Evolutionary conservation across 2,329 filamentous ascomycete genomes (phyloP).

Genomic region (Chrysosporium queenslandicum): DNA sequence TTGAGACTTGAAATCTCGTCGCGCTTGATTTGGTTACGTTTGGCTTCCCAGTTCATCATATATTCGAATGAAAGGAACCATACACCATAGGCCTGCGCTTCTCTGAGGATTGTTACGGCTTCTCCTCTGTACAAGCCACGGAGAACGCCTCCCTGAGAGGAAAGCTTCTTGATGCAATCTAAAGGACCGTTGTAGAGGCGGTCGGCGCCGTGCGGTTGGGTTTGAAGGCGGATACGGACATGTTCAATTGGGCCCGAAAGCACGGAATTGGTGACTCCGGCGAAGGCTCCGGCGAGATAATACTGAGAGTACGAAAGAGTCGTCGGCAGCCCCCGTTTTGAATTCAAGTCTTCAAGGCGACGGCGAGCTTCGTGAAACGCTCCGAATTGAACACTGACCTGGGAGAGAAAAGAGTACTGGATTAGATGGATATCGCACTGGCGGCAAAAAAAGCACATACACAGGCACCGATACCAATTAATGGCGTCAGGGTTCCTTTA

Average conservation of each 20-base stretch:
- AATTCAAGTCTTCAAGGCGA: constrained; percentile 68
- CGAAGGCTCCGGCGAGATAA: constrained; percentile 82
- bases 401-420: constrained; percentile 7
- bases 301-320: constrained; percentile 73
- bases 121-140: constrained; percentile 77
- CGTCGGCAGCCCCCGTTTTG: constrained; percentile 31
- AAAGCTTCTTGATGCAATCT: constrained; percentile 83
- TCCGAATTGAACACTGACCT: constrained; percentile 88
- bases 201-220: constrained; percentile 76
- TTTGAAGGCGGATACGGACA: constrained; percentile 89
- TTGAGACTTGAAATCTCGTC: constrained; percentile 73
- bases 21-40: constrained; percentile 63
- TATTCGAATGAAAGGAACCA: constrained; percentile 97
- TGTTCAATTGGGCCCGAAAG: constrained; percentile 93
- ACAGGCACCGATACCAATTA: constrained; percentile 93
- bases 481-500: constrained; percentile 90
- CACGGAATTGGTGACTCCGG: constrained; percentile 78
- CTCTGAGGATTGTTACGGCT: constrained; percentile 72
- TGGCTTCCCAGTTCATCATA: constrained; percentile 83
- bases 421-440: not conserved
- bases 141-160: constrained; percentile 56
- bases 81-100: constrained; percentile 87
- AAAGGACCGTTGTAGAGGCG: constrained; percentile 73
- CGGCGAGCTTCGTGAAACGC: constrained; percentile 90
- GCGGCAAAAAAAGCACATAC: constrained; percentile 40